These are phyloP conservation scores for Diaporthe ilicicola DNA, from an alignment of 2,329 filamentous ascomycete species.

Conservation along the genomic window DNA sequence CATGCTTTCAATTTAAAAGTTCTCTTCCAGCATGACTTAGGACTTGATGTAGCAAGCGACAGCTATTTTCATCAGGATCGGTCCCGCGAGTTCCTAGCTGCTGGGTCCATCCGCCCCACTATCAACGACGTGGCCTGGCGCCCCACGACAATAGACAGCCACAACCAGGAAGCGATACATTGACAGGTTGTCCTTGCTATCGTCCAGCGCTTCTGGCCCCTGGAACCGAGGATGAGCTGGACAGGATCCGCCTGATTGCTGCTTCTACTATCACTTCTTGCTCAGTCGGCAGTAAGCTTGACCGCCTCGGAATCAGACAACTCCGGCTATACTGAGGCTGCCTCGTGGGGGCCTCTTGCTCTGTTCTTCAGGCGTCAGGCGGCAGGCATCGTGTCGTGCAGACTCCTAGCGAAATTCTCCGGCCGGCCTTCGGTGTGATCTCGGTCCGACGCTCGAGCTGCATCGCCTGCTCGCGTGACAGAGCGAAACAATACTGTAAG, in stretches of 20 bases:
- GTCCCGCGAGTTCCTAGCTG: not conserved
- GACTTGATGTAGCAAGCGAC: not conserved
- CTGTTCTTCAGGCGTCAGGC: too few species aligned
- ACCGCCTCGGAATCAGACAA: not conserved
- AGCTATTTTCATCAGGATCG: not conserved
- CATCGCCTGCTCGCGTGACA: conserved; percentile 2
- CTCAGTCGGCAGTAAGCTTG: not conserved
- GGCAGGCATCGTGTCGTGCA: not conserved
- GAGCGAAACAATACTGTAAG: too few species aligned
- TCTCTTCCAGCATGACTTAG: not conserved
- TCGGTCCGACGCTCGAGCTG: not conserved
- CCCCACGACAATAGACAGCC: too few species aligned
- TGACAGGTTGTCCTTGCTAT: not conserved
- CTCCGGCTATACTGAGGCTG: not conserved
- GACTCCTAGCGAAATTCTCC: not conserved
- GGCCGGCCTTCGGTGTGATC: not conserved
- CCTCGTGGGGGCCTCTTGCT: not conserved
- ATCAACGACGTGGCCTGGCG: not conserved
- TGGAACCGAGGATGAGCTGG: not conserved
- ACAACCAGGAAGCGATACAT: not conserved
- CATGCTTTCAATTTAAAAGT: not conserved
- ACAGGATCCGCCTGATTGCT: not conserved
- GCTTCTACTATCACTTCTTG: not conserved
- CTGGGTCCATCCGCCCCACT: not conserved
- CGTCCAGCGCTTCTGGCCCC: not conserved